Percentiles rank a stretch among this genome's conserved stretches.
Evolutionary conservation across 2,329 filamentous ascomycete species (phyloP).

Genomic region (Clarireedia paspali): DNA sequence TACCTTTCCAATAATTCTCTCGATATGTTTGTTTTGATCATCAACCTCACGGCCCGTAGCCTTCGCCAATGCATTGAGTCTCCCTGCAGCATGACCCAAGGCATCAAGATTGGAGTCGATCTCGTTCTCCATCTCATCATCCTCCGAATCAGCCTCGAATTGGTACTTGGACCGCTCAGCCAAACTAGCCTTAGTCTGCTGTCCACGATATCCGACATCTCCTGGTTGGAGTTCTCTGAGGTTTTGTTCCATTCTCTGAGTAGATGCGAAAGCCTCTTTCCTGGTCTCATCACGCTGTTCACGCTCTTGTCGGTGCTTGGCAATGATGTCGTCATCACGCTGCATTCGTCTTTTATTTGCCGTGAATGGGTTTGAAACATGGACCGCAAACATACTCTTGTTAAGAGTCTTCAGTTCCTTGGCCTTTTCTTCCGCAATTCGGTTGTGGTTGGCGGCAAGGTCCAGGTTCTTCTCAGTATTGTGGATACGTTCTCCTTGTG

Average conservation of each 20-base stretch:
- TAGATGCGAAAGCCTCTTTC: slow-evolving; percentile 42
- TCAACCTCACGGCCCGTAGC: slow-evolving; percentile 72
- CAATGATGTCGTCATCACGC: slow-evolving; percentile 61
- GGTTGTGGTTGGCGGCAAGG: slow-evolving; percentile 66
- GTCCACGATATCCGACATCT: slow-evolving; percentile 24
- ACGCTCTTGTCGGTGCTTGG: slow-evolving; percentile 58
- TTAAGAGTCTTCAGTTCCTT: slow-evolving; percentile 80
- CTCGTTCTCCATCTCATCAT: slow-evolving; percentile 54
- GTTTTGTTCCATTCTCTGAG: slow-evolving; percentile 45
- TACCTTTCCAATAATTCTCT: slow-evolving; percentile 72
- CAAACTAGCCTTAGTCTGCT: slow-evolving; percentile 32
- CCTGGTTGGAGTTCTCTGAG: slow-evolving; percentile 37
- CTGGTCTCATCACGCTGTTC: slow-evolving; percentile 58
- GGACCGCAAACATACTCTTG: slow-evolving; percentile 82
- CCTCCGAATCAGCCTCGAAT: slow-evolving; percentile 50
- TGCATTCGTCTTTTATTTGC: slow-evolving; percentile 55
- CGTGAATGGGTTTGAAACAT: slow-evolving; percentile 72
- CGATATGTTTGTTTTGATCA: slow-evolving; percentile 69
- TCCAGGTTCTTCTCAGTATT: slow-evolving; percentile 81
- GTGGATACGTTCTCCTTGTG: slow-evolving; percentile 72
- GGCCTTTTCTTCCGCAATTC: slow-evolving; percentile 70
- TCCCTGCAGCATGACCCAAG: slow-evolving; percentile 52
- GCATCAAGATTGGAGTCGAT: slow-evolving; percentile 60
- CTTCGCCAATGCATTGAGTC: slow-evolving; percentile 64
- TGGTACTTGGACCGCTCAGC: slow-evolving; percentile 66